Conservation (phyloP, 2,329 filamentous ascomycete species). For the Ilyonectria destructans region DNA sequence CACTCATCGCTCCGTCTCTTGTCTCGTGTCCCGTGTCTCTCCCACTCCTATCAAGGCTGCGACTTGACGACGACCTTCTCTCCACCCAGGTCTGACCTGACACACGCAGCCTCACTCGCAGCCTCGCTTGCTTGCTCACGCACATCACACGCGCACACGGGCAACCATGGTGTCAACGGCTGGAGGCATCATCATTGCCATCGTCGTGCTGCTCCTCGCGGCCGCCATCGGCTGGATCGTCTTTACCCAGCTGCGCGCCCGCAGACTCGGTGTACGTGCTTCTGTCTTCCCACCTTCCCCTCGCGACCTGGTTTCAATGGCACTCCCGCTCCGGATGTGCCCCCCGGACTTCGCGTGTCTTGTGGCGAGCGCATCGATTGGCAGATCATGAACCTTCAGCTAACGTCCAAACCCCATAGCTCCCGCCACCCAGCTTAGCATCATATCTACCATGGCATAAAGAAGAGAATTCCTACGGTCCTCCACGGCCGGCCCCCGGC, state of each 20-base stretch:
- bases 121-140: neutral
- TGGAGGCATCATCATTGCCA: conserved; percentile 81
- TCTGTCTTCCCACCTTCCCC: conserved; percentile 4
- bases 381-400: conserved; percentile 11
- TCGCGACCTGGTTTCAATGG: conserved; percentile 7
- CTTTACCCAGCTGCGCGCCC: conserved; percentile 81
- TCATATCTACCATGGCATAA: conserved; percentile 82
- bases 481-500: conserved; percentile 70
- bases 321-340: conserved; percentile 6
- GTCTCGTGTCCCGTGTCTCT: neutral
- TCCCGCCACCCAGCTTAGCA: conserved; percentile 78
- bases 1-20: neutral
- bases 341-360: conserved; percentile 1
- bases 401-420: conserved; percentile 57
- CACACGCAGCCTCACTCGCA: conserved; percentile 3
- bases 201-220: conserved; percentile 74
- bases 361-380: neutral
- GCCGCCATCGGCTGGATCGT: conserved; percentile 77
- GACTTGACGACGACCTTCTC: conserved; percentile 3
- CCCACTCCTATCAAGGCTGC: conserved; percentile 5
- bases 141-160: neutral
- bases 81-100: conserved; percentile 7
- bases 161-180: conserved; percentile 70
- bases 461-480: conserved; percentile 63
- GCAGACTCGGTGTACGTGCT: conserved; percentile 76